Conservation (phyloP, 2,329 filamentous ascomycete genomes). For the Massarina eburnea region DNA sequence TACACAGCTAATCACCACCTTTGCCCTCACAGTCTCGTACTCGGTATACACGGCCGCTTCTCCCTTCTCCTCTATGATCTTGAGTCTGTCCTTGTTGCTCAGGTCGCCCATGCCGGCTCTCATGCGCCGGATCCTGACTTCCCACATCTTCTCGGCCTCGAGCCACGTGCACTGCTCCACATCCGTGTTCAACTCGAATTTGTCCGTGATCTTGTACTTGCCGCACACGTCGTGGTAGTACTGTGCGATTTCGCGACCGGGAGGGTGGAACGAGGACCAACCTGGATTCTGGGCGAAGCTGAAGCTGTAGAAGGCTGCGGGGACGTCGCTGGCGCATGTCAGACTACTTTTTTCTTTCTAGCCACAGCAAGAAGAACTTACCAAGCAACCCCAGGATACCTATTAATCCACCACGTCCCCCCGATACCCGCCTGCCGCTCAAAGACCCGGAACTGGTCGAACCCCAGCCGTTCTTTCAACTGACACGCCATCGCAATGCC, state of each 20-base stretch:
- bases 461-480: constrained; percentile 59
- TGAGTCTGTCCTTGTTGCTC: constrained; percentile 49
- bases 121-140: constrained; percentile 55
- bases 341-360: neutral
- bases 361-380: constrained; percentile 13
- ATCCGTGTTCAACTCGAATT: constrained; percentile 61
- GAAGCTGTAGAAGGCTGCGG: constrained; percentile 59
- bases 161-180: constrained; percentile 57
- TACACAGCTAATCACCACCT: constrained; percentile 57
- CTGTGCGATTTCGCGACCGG: constrained; percentile 53
- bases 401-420: constrained; percentile 66
- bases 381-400: constrained; percentile 53
- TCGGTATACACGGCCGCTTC: constrained; percentile 51
- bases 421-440: constrained; percentile 61
- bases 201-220: constrained; percentile 56
- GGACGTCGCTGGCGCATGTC: constrained; percentile 42
- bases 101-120: constrained; percentile 58
- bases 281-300: constrained; percentile 56
- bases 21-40: constrained; percentile 56
- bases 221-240: constrained; percentile 58
- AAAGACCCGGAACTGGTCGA: constrained; percentile 63
- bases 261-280: constrained; percentile 54
- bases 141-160: constrained; percentile 57
- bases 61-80: constrained; percentile 49
- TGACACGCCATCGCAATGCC: constrained; percentile 64